Percentiles rank a stretch among this genome's conserved stretches.
phyloP scores from a whole-genome alignment of 2,329 filamentous ascomycete genomes.

The Fusarium begoniae region DNA sequence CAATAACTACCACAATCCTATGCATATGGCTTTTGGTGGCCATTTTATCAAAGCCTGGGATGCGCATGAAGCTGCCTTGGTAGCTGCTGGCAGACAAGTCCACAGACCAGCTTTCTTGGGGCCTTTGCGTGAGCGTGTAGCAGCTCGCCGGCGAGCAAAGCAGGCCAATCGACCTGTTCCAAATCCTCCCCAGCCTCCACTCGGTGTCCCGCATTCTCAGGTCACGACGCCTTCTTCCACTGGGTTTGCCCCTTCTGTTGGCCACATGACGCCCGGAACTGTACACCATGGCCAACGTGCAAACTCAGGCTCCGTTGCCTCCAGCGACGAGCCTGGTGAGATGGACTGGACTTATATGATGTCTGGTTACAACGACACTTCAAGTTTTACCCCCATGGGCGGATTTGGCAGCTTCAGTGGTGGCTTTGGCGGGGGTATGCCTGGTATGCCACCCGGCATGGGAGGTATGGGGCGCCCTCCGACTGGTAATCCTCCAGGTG shows the following conservation, averaged over 20 bases:
- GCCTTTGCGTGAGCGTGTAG: constrained; percentile 56
- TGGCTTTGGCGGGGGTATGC: constrained; percentile 37
- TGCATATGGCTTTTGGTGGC: constrained; percentile 66
- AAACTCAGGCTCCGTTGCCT: constrained; percentile 30
- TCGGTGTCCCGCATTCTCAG: constrained; percentile 38
- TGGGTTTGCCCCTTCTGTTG: constrained; percentile 47
- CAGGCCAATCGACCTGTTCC: constrained; percentile 42
- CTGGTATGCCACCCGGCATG: constrained; percentile 31
- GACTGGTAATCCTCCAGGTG: constrained; percentile 23
- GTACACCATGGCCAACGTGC: constrained; percentile 9
- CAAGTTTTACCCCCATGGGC: constrained; percentile 43
- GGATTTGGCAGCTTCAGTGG: constrained; percentile 44
- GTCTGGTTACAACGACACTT: constrained; percentile 52
- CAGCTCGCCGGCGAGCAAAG: constrained; percentile 46
- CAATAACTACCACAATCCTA: constrained; percentile 61
- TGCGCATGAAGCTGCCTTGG: constrained; percentile 60
- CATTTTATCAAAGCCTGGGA: constrained; percentile 72
- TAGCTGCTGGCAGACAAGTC: constrained; percentile 54
- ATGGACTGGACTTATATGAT: constrained; percentile 63
- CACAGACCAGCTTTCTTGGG: constrained; percentile 58
- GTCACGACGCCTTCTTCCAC: constrained; percentile 41
- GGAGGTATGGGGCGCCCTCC: constrained; percentile 29
- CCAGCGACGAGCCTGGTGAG: constrained; percentile 46
- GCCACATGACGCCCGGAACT: constrained; percentile 22
- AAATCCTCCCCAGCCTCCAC: constrained; percentile 34